phyloP scores from a whole-genome alignment of 2,329 filamentous ascomycete species.

The Massarina eburnea region DNA sequence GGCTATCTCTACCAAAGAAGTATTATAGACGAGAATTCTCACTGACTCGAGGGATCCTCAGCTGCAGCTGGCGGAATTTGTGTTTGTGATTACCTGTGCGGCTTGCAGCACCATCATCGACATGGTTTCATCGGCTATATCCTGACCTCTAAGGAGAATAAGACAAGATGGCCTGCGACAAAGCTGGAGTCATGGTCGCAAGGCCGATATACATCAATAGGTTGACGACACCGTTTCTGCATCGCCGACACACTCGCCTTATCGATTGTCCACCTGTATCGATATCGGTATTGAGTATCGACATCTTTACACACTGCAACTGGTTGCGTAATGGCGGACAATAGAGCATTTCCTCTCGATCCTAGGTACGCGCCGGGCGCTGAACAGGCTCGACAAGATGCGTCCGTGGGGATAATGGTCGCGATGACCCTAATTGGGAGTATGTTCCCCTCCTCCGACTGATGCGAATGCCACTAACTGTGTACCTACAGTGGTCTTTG shows the following conservation, averaged over 20 bases:
- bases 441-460: conserved; percentile 3
- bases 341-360: conserved; percentile 4
- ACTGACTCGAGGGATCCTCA: conserved; percentile 5
- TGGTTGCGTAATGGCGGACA: conserved; percentile 10
- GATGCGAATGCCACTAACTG: background rate
- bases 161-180: background rate
- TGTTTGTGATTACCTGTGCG: conserved; percentile 18
- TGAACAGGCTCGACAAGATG: conserved; percentile 21
- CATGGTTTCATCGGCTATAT: conserved; percentile 18
- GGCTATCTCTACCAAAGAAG: conserved; percentile 1
- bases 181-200: background rate
- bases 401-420: conserved; percentile 17
- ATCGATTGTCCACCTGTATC: background rate
- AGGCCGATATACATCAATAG: conserved; percentile 4
- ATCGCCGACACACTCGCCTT: background rate
- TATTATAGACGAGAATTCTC: background rate
- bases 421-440: conserved; percentile 21
- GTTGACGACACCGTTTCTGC: background rate
- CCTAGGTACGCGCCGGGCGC: conserved; percentile 15
- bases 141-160: conserved; percentile 1
- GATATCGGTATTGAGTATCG: background rate
- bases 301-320: background rate
- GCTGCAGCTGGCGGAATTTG: conserved; percentile 19
- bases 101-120: conserved; percentile 5
- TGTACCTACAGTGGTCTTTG: conserved; percentile 15